These are phyloP conservation scores for Cudoniella acicularis DNA, from an alignment of 495 filamentous ascomycete genomes.

Conservation along the genomic window DNA sequence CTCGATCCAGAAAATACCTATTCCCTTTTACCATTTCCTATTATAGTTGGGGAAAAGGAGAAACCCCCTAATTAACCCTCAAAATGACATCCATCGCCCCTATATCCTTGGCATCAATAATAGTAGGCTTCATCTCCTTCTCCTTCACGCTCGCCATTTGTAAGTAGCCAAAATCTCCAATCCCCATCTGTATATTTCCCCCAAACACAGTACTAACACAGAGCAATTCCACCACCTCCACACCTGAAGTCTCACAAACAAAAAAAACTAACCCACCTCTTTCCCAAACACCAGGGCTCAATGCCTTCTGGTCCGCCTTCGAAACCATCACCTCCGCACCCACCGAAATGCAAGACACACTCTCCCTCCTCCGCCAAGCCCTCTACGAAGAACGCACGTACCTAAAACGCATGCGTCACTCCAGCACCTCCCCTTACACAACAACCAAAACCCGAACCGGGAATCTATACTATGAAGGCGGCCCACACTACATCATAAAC, in stretches of 20 bases:
- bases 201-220: no score
- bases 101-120: constrained; percentile 16
- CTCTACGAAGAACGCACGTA: constrained; percentile 24
- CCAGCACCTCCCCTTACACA: not conserved
- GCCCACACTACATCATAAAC: constrained; percentile 19
- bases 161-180: no score
- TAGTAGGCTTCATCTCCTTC: constrained; percentile 25
- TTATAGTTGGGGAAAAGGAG: no score
- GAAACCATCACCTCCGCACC: constrained; percentile 17
- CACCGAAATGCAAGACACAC: constrained; percentile 15
- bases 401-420: constrained; percentile 14
- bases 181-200: no score
- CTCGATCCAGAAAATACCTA: no score
- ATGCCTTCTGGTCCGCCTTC: constrained; percentile 20
- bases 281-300: not conserved
- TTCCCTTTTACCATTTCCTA: no score
- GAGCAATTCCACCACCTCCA: no score
- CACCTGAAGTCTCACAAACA: no score
- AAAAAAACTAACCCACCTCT: not conserved
- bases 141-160: constrained; percentile 21
- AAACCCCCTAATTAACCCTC: no score
- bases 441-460: not conserved
- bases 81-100: constrained; percentile 16
- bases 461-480: constrained; percentile 14
- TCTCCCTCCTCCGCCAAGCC: constrained; percentile 18